These are phyloP conservation scores for Ceratocystis colombiana DNA, from an alignment of 2,329 filamentous ascomycete species.

Conservation along the genomic window DNA sequence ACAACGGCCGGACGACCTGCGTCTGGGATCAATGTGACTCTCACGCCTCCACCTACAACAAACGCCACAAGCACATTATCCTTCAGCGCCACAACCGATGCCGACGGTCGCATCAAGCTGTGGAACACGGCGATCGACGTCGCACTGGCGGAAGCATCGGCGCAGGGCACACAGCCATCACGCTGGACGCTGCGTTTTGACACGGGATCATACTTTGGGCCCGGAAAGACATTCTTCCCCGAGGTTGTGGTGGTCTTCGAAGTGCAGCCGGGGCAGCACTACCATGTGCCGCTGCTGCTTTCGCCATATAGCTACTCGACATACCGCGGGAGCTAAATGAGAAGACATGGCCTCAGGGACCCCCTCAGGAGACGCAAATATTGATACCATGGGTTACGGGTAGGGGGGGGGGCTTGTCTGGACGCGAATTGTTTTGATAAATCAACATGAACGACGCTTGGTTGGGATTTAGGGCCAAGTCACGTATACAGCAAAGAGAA, in stretches of 20 bases:
- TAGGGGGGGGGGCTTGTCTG: no score
- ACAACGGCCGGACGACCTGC: constrained; percentile 64
- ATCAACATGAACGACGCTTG: no score
- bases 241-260: constrained; percentile 47
- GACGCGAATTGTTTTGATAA: no score
- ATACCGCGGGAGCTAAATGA: constrained; percentile 58
- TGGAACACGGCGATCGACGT: constrained; percentile 39
- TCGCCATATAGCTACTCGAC: constrained; percentile 74
- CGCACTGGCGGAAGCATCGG: not conserved
- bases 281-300: constrained; percentile 69
- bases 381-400: not conserved
- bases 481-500: not conserved
- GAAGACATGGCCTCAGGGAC: not conserved
- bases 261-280: constrained; percentile 52
- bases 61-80: constrained; percentile 27
- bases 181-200: constrained; percentile 64
- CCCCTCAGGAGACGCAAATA: not conserved
- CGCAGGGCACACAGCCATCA: constrained; percentile 33
- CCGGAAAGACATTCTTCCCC: constrained; percentile 51
- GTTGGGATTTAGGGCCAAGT: not conserved
- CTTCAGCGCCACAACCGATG: constrained; percentile 61
- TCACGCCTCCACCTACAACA: constrained; percentile 37
- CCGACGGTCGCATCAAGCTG: constrained; percentile 60
- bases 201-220: constrained; percentile 60
- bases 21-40: constrained; percentile 53